These are phyloP conservation scores for Chlamydomonas reinhardtii DNA, from an alignment of 163 green algal genomes.

Conservation along the genomic window DNA sequence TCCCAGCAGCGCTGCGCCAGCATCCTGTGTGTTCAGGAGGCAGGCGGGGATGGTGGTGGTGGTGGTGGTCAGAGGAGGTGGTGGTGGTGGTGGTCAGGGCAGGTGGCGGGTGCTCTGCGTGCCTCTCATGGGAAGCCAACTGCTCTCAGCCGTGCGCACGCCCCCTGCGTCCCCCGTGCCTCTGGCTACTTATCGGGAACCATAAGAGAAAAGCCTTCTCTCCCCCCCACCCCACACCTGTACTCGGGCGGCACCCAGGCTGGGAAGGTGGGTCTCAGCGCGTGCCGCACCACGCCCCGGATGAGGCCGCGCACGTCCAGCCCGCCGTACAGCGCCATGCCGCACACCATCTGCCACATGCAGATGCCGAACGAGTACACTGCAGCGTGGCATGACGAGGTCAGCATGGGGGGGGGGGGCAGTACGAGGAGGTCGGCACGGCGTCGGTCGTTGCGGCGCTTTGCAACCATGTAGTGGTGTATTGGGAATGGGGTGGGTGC, in stretches of 20 bases:
- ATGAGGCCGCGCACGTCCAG: conserved; percentile 24
- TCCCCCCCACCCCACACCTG: not conserved
- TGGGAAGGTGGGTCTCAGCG: conserved; percentile 15
- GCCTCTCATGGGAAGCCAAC: too few relatives aligned
- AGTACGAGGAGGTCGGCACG: too few relatives aligned
- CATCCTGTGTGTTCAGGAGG: not conserved
- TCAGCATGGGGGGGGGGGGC: too few relatives aligned
- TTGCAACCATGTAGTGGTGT: too few relatives aligned
- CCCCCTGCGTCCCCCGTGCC: too few relatives aligned
- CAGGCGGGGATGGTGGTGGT: not conserved
- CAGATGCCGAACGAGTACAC: conserved; percentile 35
- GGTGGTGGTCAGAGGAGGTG: not conserved
- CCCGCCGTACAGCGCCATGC: conserved; percentile 27
- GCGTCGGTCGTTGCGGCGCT: too few relatives aligned
- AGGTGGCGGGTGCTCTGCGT: too few relatives aligned
- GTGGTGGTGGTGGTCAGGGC: not conserved
- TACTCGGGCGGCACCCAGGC: conserved; percentile 37
- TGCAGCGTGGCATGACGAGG: not conserved
- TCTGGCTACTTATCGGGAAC: too few relatives aligned
- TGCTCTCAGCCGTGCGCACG: too few relatives aligned
- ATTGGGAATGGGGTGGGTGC: too few relatives aligned
- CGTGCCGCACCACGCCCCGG: conserved; percentile 21
- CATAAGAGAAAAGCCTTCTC: not conserved
- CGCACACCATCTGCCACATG: conserved; percentile 47
- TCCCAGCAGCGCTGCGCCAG: conserved; percentile 42